A percentile compares a stretch with the other conserved stretches of the same genome.
Conservation (phyloP, 352 stramenopile species). For the Thalassiosira exigua region DNA sequence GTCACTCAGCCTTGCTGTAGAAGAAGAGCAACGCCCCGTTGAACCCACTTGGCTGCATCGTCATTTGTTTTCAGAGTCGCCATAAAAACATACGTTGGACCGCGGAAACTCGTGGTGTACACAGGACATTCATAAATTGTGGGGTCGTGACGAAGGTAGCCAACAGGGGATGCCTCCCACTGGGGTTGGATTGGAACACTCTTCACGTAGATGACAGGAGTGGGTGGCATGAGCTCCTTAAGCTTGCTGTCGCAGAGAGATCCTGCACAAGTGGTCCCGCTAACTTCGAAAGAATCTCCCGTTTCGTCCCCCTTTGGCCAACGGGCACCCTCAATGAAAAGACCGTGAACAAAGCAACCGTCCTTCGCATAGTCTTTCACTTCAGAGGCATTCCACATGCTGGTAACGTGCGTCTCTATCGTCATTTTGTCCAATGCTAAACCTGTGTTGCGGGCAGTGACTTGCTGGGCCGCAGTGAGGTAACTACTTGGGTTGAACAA, state of each 20-base stretch:
- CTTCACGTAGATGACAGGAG: constrained; percentile 96
- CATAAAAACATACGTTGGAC: constrained; percentile 95
- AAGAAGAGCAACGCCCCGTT: constrained; percentile 92
- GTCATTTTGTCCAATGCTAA: constrained; percentile 96
- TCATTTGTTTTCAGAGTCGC: constrained; percentile 93
- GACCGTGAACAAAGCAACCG: constrained; percentile 93
- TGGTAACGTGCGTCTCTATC: constrained; percentile 94
- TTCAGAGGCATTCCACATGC: constrained; percentile 90
- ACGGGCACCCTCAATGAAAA: constrained; percentile 95
- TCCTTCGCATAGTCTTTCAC: constrained; percentile 84
- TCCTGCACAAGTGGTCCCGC: constrained; percentile 88
- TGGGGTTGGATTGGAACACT: constrained; percentile 91
- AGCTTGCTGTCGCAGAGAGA: constrained; percentile 92
- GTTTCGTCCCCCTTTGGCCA: constrained; percentile 91
- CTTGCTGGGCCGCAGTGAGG: constrained; percentile 95
- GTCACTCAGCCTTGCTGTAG: too few relatives aligned
- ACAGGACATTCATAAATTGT: constrained; percentile 95
- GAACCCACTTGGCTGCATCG: constrained; percentile 89
- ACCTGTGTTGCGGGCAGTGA: constrained; percentile 95
- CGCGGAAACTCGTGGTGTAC: constrained; percentile 96
- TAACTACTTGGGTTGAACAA: constrained; percentile 96
- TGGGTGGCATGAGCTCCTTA: constrained; percentile 93
- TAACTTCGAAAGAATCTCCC: constrained; percentile 87
- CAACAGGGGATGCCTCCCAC: constrained; percentile 95
- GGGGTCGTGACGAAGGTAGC: constrained; percentile 91